Conservation (phyloP, 257 asterid species). For the Solanum medicagineum region DNA sequence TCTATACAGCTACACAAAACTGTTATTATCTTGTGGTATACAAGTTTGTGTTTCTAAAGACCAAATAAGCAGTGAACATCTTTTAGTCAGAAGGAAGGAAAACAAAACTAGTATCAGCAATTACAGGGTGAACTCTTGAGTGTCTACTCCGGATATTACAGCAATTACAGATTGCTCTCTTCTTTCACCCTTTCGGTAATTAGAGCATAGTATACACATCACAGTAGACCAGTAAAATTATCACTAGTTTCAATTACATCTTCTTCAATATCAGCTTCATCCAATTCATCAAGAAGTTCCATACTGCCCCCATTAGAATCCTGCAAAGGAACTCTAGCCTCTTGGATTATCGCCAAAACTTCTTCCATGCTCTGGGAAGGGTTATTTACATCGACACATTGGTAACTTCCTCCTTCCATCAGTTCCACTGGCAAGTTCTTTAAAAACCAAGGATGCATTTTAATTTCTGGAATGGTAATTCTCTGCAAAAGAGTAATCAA, state of each 20-base stretch:
- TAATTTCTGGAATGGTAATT: constrained; percentile 27
- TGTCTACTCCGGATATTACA: background rate
- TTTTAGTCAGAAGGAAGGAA: background rate
- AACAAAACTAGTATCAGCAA: background rate
- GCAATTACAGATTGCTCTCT: background rate
- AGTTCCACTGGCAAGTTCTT: constrained; percentile 28
- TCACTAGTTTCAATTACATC: constrained; percentile 16
- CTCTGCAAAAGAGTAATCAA: constrained; percentile 11
- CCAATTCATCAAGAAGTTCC: constrained; percentile 26
- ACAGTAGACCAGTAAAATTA: constrained; percentile 18
- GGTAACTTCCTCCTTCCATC: constrained; percentile 16
- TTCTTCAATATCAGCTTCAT: constrained; percentile 23
- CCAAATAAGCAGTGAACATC: background rate
- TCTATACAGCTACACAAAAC: background rate
- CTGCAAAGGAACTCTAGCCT: constrained; percentile 12
- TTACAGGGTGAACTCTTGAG: background rate
- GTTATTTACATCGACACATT: constrained; percentile 16
- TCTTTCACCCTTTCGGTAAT: background rate
- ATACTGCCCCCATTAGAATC: constrained; percentile 12
- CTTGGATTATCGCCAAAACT: constrained; percentile 17
- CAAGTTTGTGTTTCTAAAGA: background rate
- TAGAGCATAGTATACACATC: background rate
- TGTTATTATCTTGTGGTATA: background rate
- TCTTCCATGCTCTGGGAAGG: constrained; percentile 31
- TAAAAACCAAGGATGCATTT: constrained; percentile 28